These are phyloP conservation scores for Hericium coralloides DNA, from an alignment of 768 basidiomycete species.

Conservation along the genomic window DNA sequence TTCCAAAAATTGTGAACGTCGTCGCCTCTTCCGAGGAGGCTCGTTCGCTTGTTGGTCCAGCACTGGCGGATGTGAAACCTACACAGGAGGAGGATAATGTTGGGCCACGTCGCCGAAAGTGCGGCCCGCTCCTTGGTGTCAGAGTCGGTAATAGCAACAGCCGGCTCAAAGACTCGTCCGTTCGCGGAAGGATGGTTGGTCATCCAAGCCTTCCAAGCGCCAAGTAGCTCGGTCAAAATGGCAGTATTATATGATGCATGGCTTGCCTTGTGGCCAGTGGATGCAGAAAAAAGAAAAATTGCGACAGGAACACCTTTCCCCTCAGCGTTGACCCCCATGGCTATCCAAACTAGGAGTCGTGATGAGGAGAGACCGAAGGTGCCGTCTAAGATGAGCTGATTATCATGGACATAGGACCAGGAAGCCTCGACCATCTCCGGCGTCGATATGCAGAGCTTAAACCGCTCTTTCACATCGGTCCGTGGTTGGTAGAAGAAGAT, in stretches of 20 bases:
- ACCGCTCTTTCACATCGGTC: conserved; percentile 12
- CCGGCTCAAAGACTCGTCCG: conserved; percentile 21
- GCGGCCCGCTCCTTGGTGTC: conserved; percentile 24
- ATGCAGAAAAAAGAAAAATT: conserved; percentile 23
- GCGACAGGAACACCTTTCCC: conserved; percentile 21
- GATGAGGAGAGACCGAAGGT: conserved; percentile 14
- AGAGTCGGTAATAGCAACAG: conserved; percentile 22
- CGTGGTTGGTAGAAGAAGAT: conserved; percentile 21
- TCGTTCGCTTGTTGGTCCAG: conserved; percentile 21
- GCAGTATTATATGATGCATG: conserved; percentile 19
- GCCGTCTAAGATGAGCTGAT: conserved; percentile 12
- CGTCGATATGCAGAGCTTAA: conserved; percentile 26
- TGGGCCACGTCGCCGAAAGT: conserved; percentile 19
- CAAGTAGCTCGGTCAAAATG: conserved; percentile 11
- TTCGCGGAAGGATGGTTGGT: too few relatives aligned
- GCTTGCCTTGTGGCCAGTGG: conserved; percentile 16
- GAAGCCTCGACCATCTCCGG: conserved; percentile 14
- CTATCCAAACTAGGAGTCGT: conserved; percentile 21
- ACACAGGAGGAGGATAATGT: conserved; percentile 24
- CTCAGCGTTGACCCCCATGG: conserved; percentile 21
- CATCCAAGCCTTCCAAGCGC: not conserved
- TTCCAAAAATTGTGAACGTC: not conserved
- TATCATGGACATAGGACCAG: conserved; percentile 15
- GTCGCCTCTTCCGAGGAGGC: not conserved
- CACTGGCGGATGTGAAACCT: conserved; percentile 26